Evolutionary conservation across 176 grass and related monocot species (phyloP), one percentile per base, ranked within the genome.

Genomic region (Dactylis glomerata): DNA sequence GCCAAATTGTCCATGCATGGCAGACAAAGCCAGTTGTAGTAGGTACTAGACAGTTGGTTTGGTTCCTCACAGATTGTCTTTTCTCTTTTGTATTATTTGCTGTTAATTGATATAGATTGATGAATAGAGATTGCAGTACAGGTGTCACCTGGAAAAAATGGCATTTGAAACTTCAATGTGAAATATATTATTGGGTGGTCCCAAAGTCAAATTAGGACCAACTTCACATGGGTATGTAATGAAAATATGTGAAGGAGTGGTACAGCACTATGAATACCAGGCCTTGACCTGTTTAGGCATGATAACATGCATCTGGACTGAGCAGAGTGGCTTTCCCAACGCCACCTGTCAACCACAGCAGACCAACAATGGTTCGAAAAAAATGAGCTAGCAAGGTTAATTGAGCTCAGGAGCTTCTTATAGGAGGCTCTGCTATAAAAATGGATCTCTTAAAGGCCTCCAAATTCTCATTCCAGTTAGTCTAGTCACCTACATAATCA

Each of bases 181-280:
- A 62, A 83, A 47, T 62, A 22, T 9, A 45, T 11, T 7, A 37
- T 23, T 66, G 41, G 41, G 28, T 27, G 41, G 16, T 76, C 8
- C 42, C 9, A 20, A 42, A 58, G 61, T 76, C 24, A 42, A 75
- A 2, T 62, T 70, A 54, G 30, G 38, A 76, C 28, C 37, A 38
- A 27, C 17, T 76, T 58, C 37, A 68, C 34, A 80, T 85, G 49
- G 30, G 27, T 76, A 50, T 17, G 20, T n/a, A 36, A 81, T 46
- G 38, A 44, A 80, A 80, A 13, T 30, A 37, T 89, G 52, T 7
- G 24, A 73, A 78, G 33, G 44, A 37, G 46, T 85, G 78, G 61
- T 68, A 49, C 27, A 67, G 49, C 37, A 81, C 66, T 65, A 73
- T 22, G 42, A 26, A 62, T 79, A 62, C 11, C 19, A 72, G 30